Evolutionary conservation across 176 grass and related monocot genomes (phyloP).

Genomic region (Zea mays): DNA sequence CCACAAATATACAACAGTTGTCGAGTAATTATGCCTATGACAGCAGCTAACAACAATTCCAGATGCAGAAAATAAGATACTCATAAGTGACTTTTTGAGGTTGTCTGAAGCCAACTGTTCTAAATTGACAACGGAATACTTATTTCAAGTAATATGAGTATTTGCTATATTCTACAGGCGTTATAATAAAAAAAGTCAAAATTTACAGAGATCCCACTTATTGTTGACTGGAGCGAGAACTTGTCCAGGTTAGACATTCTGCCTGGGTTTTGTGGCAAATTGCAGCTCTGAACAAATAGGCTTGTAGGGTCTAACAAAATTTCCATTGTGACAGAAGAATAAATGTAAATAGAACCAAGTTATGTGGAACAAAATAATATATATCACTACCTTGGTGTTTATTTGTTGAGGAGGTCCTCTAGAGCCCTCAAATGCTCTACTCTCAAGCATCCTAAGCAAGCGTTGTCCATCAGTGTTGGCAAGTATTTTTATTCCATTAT

Average conservation of each 20-base stretch:
- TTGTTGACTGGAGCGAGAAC: neutral
- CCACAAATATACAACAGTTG: neutral
- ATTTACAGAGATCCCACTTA: neutral
- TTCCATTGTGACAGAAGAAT: slow-evolving; percentile 22
- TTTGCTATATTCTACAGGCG: neutral
- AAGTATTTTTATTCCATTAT: slow-evolving; percentile 98
- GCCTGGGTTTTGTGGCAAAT: neutral
- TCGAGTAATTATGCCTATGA: neutral
- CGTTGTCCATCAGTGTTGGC: slow-evolving; percentile 92
- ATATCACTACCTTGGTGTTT: slow-evolving; percentile 57
- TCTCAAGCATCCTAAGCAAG: slow-evolving; percentile 87
- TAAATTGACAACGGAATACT: neutral
- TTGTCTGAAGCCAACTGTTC: neutral
- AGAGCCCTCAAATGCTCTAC: slow-evolving; percentile 81
- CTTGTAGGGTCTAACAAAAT: neutral
- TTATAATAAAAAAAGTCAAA: neutral
- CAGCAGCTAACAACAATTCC: neutral
- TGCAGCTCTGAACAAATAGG: neutral
- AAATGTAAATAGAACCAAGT: slow-evolving; percentile 15
- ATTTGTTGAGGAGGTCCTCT: slow-evolving; percentile 82
- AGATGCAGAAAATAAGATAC: neutral
- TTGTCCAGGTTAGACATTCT: neutral
- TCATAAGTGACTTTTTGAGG: neutral
- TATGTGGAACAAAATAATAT: neutral
- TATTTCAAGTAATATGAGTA: neutral